Conservation (phyloP, 2,329 filamentous ascomycete genomes). For the Botrytis deweyae region DNA sequence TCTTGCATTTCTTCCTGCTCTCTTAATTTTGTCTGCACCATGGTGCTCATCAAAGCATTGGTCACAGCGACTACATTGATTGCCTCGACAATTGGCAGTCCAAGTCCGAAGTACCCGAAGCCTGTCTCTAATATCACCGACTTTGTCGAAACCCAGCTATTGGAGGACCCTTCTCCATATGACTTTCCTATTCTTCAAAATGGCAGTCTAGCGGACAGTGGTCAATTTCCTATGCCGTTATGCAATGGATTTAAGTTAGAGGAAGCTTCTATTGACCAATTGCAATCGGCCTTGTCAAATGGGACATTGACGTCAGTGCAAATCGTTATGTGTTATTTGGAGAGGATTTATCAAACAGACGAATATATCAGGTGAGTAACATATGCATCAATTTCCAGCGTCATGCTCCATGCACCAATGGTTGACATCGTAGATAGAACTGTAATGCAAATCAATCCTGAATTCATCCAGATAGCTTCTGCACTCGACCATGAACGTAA, state of each 20-base stretch:
- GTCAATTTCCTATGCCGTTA: constrained; percentile 58
- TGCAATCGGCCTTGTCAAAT: constrained; percentile 58
- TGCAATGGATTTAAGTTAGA: constrained; percentile 63
- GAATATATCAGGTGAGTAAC: constrained; percentile 58
- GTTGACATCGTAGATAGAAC: constrained; percentile 42
- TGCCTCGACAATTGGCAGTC: constrained; percentile 5
- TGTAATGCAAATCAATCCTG: constrained; percentile 67
- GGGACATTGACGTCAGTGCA: constrained; percentile 57
- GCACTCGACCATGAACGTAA: constrained; percentile 60
- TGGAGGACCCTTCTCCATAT: constrained; percentile 40
- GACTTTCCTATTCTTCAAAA: constrained; percentile 43
- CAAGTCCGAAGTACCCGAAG: constrained; percentile 9
- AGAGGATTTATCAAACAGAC: constrained; percentile 60
- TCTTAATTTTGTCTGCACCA: not conserved
- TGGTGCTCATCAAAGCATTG: constrained; percentile 17
- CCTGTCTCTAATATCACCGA: constrained; percentile 12
- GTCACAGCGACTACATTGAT: constrained; percentile 11
- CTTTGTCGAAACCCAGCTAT: constrained; percentile 39
- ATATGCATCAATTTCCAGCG: not conserved
- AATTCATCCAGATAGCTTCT: constrained; percentile 60
- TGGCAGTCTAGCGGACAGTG: constrained; percentile 33
- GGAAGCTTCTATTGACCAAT: constrained; percentile 67
- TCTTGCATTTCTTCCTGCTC: not conserved
- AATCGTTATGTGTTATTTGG: constrained; percentile 61
- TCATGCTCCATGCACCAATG: not conserved